Evolutionary conservation across 208 protist genomes (phyloP), one percentile per base, ranked within the genome.

Genomic region (Leishmania tarentolae): DNA sequence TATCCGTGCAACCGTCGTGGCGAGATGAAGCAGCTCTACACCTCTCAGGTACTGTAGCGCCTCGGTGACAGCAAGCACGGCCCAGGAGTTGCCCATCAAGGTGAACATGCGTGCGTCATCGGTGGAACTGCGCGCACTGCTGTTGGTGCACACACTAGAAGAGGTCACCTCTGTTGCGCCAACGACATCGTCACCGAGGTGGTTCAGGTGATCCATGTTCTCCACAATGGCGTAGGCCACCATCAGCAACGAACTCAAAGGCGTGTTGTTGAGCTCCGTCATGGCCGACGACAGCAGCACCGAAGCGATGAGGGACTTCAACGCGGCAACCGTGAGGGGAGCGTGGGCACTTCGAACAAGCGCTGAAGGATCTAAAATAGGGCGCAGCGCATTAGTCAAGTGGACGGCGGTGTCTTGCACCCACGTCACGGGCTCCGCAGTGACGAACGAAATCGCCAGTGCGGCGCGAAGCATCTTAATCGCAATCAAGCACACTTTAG

Each of bases 1-100:
- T n/a, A 78, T 75, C 44, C 93, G 92, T 42, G 92, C 40, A 19
- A 90, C 74, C 11, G 87, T 84, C 13, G 92, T 91, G 5, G 87
- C 80, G 70, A 94, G 83, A 78, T 97, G 92, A 37, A 97, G 85
- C 79, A 97, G 83, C 79, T 86, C 86, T 61, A 94, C 87, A 0
- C 89, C 88, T 1, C 82, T 76, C 46, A 94, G 80, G 79, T 83
- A 81, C 63, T 76, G 57, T 66, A 95, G 76, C 46, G 87, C 85
- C 46, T 80, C 77, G 17, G 70, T 44, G 71, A 96, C 81, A 21
- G 88, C 83, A 42, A 87, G 79, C 15, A 80, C 37, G 13, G 89
- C 79, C 28, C 31, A 81, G 4, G 53, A 17, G 50, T 61, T 69
- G 56, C 78, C 42, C 42, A 90, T 57, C 28, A 78, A 37, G 3